A percentile compares a stretch with the other conserved stretches of the same genome.
Evolutionary conservation across 179 eudicot species (phyloP).

Genomic region (Beta macrorhiza): DNA sequence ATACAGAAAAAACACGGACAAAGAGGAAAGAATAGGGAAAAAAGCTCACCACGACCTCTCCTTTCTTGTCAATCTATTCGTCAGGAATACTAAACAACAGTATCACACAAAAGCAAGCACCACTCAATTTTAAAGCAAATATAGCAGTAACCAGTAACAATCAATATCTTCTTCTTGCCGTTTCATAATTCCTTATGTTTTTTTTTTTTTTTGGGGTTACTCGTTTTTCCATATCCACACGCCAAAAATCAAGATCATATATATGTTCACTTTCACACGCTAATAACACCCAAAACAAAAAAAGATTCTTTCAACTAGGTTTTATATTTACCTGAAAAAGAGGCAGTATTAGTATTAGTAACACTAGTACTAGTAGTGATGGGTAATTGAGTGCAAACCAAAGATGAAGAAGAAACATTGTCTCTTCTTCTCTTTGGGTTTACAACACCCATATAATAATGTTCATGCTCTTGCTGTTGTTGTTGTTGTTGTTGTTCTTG

Average conservation of each 20-base stretch:
- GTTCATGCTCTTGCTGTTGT: not conserved
- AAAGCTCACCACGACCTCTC: constrained; percentile 1
- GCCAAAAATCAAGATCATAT: constrained; percentile 18
- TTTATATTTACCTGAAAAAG: constrained; percentile 12
- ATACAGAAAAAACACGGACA: constrained; percentile 8
- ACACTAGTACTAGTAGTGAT: constrained; percentile 22
- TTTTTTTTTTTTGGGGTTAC: not conserved
- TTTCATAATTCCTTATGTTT: not conserved
- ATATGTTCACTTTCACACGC: constrained; percentile 14
- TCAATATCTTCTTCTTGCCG: not conserved
- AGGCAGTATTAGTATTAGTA: not conserved
- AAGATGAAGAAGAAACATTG: constrained; percentile 23
- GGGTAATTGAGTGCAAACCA: constrained; percentile 40
- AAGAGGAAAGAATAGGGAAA: not conserved
- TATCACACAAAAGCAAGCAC: constrained; percentile 21
- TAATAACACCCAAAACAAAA: not conserved
- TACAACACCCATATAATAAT: not conserved
- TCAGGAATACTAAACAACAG: constrained; percentile 47
- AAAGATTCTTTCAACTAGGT: constrained; percentile 27
- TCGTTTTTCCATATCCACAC: constrained; percentile 24
- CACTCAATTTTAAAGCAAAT: not conserved
- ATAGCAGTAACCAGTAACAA: not conserved
- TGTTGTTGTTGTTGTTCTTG: constrained; percentile 16
- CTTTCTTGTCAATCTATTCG: constrained; percentile 37
- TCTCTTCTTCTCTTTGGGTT: constrained; percentile 5